phyloP scores from a whole-genome alignment of 2,329 filamentous ascomycete genomes.

The Verticillium zaregamsianum region DNA sequence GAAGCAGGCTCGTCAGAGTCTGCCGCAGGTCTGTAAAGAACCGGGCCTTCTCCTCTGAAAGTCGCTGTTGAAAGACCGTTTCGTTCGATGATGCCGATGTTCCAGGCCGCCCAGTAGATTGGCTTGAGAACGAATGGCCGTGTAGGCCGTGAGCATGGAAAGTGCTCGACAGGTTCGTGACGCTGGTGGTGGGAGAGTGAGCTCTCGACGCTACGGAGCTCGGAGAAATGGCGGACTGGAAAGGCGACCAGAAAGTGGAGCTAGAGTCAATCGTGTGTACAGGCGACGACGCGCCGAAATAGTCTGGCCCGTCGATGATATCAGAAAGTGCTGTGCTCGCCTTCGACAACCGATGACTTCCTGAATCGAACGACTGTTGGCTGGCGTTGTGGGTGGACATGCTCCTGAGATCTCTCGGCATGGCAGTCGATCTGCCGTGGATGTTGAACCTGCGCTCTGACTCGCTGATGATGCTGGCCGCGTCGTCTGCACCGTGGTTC shows the following conservation, averaged over 20 bases:
- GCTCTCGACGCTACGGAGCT: slow-evolving; percentile 54
- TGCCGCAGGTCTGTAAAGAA: slow-evolving; percentile 77
- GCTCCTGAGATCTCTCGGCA: slow-evolving; percentile 48
- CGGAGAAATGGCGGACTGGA: slow-evolving; percentile 64
- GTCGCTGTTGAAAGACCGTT: slow-evolving; percentile 57
- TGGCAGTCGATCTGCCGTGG: slow-evolving; percentile 35
- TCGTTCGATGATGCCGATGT: slow-evolving; percentile 66
- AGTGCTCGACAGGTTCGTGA: slow-evolving; percentile 50
- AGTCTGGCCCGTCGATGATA: slow-evolving; percentile 64
- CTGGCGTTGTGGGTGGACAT: slow-evolving; percentile 60
- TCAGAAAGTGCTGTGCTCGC: slow-evolving; percentile 57
- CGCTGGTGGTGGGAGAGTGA: slow-evolving; percentile 59
- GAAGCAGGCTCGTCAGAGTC: slow-evolving; percentile 73
- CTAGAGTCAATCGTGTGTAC: slow-evolving; percentile 69
- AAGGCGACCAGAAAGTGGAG: slow-evolving; percentile 86
- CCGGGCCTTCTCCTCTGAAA: slow-evolving; percentile 66
- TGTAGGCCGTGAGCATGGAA: slow-evolving; percentile 37
- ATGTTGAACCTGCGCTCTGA: slow-evolving; percentile 43
- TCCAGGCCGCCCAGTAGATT: slow-evolving; percentile 53
- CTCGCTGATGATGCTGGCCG: slow-evolving; percentile 52
- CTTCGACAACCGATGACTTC: slow-evolving; percentile 57
- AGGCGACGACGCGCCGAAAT: slow-evolving; percentile 65
- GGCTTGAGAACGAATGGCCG: slow-evolving; percentile 40
- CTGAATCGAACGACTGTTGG: slow-evolving; percentile 66
- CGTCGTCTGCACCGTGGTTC: slow-evolving; percentile 36